These are phyloP conservation scores for Phragmites australis DNA, from an alignment of 176 grass and related monocot species.

Conservation along the genomic window DNA sequence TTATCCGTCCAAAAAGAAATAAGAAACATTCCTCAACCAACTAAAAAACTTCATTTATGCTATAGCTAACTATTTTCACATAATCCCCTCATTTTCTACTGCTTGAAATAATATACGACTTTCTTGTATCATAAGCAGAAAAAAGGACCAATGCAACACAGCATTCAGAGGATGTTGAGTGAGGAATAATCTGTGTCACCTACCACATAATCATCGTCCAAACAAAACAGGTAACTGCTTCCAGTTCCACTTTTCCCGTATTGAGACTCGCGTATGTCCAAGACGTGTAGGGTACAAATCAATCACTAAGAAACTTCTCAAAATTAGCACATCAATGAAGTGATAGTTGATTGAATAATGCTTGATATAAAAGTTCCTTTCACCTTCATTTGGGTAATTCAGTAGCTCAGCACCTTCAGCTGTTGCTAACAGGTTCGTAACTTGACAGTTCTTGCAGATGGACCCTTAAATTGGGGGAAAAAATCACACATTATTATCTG, in stretches of 20 bases:
- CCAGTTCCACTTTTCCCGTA: conserved; percentile 96
- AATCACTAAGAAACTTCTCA: conserved; percentile 9
- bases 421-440: conserved; percentile 77
- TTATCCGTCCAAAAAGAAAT: neutral
- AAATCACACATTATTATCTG: conserved; percentile 41
- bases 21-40: neutral
- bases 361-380: conserved; percentile 15
- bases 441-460: conserved; percentile 90
- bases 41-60: conserved; percentile 6
- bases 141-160: neutral
- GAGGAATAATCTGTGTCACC: conserved; percentile 39
- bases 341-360: conserved; percentile 38
- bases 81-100: neutral
- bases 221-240: conserved; percentile 96
- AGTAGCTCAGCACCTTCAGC: conserved; percentile 76
- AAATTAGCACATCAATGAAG: conserved; percentile 31
- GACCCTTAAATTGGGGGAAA: conserved; percentile 60
- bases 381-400: conserved; percentile 86
- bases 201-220: conserved; percentile 97
- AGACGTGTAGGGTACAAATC: conserved; percentile 61
- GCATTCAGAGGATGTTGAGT: neutral
- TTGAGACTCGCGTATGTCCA: conserved; percentile 77
- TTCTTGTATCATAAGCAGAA: conserved; percentile 13
- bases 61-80: conserved; percentile 5
- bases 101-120: conserved; percentile 7